These are phyloP conservation scores for Diversispora eburnea DNA, from an alignment of 192 early-diverging fungal genomes.

Conservation along the genomic window DNA sequence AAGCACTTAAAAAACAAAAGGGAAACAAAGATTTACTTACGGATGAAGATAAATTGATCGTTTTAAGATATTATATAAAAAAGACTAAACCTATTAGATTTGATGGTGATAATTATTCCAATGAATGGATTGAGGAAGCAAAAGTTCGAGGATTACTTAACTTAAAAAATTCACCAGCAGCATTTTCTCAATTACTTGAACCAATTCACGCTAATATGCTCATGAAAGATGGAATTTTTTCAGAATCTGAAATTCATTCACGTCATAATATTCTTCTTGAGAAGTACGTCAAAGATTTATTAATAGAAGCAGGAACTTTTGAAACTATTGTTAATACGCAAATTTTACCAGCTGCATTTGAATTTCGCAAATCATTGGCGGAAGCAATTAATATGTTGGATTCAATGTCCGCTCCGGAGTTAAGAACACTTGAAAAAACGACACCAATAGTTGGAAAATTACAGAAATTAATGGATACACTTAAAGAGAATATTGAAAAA, in stretches of 20 bases:
- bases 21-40: constrained; percentile 75
- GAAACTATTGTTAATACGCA: constrained; percentile 74
- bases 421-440: constrained; percentile 62
- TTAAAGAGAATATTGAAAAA: constrained; percentile 56
- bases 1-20: constrained; percentile 73
- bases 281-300: constrained; percentile 95
- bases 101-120: constrained; percentile 97
- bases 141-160: constrained; percentile 93
- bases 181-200: constrained; percentile 79
- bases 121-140: constrained; percentile 90
- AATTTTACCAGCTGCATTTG: constrained; percentile 84
- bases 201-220: constrained; percentile 72
- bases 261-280: constrained; percentile 95
- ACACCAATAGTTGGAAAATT: constrained; percentile 58
- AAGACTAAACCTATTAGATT: constrained; percentile 85
- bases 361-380: constrained; percentile 85
- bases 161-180: constrained; percentile 86
- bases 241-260: constrained; percentile 80
- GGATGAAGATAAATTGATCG: constrained; percentile 82
- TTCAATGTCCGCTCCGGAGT: constrained; percentile 63
- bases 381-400: constrained; percentile 73
- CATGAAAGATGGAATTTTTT: constrained; percentile 78
- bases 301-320: constrained; percentile 91
- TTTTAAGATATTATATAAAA: constrained; percentile 83
- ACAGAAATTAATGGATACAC: constrained; percentile 50